Conservation (phyloP, 164 flowering plant species). For the Macadamia integrifolia region DNA sequence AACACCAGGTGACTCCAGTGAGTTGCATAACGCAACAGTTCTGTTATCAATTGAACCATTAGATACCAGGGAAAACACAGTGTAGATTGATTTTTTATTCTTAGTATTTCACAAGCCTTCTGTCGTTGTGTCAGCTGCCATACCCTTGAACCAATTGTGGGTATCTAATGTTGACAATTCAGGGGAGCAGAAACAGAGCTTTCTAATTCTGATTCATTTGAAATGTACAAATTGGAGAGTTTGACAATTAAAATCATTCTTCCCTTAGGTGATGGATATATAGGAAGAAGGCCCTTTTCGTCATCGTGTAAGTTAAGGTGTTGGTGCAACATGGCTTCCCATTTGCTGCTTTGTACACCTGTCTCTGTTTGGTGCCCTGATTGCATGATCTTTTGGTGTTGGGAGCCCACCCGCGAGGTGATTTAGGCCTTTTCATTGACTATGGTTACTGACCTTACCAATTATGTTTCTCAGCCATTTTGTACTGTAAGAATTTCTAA, state of each 20-base stretch:
- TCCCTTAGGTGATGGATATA: not conserved
- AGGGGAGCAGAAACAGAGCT: not conserved
- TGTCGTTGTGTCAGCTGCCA: not conserved
- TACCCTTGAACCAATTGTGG: not conserved
- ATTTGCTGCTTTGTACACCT: not conserved
- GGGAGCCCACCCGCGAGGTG: conserved; percentile 8
- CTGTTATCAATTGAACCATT: not conserved
- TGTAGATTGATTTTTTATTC: not conserved
- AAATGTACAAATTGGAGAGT: not conserved
- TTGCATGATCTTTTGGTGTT: not conserved
- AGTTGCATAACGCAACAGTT: conserved; percentile 4
- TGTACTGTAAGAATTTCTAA: no score
- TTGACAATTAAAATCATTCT: conserved; percentile 1
- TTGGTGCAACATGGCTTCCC: not conserved
- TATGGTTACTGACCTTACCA: no score
- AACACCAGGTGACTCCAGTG: conserved; percentile 3
- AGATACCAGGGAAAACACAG: not conserved
- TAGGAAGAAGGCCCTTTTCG: not conserved
- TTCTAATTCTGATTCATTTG: conserved; percentile 1
- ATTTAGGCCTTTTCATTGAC: not conserved
- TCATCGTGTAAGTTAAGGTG: not conserved
- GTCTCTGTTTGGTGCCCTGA: not conserved
- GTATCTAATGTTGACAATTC: conserved; percentile 6
- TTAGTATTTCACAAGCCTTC: not conserved
- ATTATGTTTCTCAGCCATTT: not conserved